phyloP scores from a whole-genome alignment of 2,329 filamentous ascomycete species.

The Botrytis elliptica region DNA sequence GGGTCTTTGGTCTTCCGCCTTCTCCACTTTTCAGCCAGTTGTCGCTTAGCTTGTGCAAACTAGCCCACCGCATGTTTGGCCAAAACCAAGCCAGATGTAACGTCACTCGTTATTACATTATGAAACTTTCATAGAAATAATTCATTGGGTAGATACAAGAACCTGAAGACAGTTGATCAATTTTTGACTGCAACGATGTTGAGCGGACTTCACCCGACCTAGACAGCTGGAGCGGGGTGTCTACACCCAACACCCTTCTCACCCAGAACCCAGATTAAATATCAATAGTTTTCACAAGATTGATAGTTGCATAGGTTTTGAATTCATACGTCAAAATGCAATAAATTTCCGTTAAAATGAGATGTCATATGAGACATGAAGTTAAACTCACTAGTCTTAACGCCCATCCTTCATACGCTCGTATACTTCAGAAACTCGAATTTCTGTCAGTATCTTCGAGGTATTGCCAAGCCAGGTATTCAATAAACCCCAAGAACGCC shows the following conservation, averaged over 20 bases:
- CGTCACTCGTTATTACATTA: neutral
- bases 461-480: constrained; percentile 2
- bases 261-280: neutral
- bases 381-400: neutral
- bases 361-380: neutral
- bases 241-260: neutral
- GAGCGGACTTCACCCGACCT: neutral
- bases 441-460: neutral
- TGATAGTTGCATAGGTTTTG: neutral
- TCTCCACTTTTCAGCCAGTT: neutral
- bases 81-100: neutral
- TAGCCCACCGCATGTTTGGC: neutral
- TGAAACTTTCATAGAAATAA: neutral
- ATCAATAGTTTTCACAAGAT: neutral
- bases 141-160: neutral
- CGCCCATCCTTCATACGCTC: neutral
- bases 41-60: neutral
- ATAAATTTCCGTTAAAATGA: neutral
- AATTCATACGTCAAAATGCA: neutral
- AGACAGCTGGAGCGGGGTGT: neutral
- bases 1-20: neutral
- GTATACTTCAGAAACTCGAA: too few species aligned
- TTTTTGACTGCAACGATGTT: neutral
- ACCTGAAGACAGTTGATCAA: neutral
- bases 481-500: constrained; percentile 15